phyloP scores from a whole-genome alignment of 2,329 filamentous ascomycete species.

The Aspergillus alliaceus region DNA sequence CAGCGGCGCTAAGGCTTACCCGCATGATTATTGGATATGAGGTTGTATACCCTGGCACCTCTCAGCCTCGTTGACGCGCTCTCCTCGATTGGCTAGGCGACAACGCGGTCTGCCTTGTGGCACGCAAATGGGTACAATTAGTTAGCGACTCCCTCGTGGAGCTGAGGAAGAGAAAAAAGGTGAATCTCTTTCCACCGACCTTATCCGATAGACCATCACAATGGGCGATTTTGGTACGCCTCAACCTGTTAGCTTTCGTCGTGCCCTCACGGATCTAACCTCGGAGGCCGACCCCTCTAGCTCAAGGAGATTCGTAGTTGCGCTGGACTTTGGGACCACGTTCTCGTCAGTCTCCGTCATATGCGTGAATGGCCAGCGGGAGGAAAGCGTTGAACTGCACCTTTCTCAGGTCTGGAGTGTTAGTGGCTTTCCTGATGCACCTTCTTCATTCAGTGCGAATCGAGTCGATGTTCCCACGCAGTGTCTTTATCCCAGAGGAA shows the following conservation, averaged over 20 bases:
- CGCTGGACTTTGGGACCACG: constrained; percentile 5
- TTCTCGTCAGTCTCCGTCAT: constrained; percentile 2
- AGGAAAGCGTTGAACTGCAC: neutral
- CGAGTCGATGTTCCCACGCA: constrained; percentile 3
- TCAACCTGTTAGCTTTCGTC: neutral
- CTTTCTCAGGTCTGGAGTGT: neutral
- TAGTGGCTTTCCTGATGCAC: neutral
- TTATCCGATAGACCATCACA: too few species aligned
- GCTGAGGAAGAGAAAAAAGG: too few species aligned
- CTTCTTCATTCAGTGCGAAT: neutral
- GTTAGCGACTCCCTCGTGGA: too few species aligned
- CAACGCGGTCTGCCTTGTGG: too few species aligned
- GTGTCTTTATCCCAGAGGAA: neutral
- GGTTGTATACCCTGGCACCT: too few species aligned
- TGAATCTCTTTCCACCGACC: too few species aligned
- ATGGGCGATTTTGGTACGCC: neutral
- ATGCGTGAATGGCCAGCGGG: neutral
- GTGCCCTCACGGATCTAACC: neutral
- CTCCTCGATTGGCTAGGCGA: too few species aligned
- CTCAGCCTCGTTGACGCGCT: too few species aligned
- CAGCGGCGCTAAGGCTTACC: too few species aligned
- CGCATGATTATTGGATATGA: too few species aligned
- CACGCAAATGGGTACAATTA: too few species aligned
- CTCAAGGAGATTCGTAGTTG: constrained; percentile 1
- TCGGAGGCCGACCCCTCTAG: neutral